Base-by-base conservation (phyloP, 768 basidiomycete genomes). In the Ramaria rubella region DNA sequence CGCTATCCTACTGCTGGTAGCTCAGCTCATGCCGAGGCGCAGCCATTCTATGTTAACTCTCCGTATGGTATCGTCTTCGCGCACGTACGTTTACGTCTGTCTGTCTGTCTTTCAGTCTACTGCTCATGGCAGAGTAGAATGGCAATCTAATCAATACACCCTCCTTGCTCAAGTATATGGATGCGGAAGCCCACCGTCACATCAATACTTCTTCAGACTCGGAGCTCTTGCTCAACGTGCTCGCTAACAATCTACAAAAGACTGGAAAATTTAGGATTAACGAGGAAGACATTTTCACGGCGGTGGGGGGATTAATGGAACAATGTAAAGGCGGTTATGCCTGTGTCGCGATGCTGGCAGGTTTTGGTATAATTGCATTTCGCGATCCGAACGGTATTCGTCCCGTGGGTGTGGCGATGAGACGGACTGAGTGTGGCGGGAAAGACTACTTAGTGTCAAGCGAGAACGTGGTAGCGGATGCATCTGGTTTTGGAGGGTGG, bases 31-130 rank as follows among this genome's bases (percentile, higher is more conserved):
- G 87, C 95, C 11, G 96, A 99, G 69, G 94, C 96, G 7, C 96
- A 99, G 68, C 96, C 96, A 1, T 99, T 99, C 78, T 99, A 99
- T 68, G 96, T 99, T 64, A 99, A 99, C 75, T 95, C 94, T n/a
- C 96, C 96, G 3, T 99, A 98, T 69, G 96, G 96, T 51, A 95
- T 99, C 66, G 92, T 94, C 60, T 88, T 99, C 67, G 96, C 91
- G 19, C 95, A 99, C 77, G 95, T 94, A 69, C 61, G 86, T 76
- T 26, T 45, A 48, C 49, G 34, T 27, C 53, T 19, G n/a, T 52
- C n/a, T 8, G 29, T 45, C 14, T 7, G 23, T 45, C 24, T 36
- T 26, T 36, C 49, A 4, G 33, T 55, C 14, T 50, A 33, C 49
- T 24, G 14, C 44, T 19, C 60, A 5, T n/a, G 27, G 58, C 19